phyloP scores from a whole-genome alignment of 805 yeast genomes.

The Metschnikowia santaceciliae region DNA sequence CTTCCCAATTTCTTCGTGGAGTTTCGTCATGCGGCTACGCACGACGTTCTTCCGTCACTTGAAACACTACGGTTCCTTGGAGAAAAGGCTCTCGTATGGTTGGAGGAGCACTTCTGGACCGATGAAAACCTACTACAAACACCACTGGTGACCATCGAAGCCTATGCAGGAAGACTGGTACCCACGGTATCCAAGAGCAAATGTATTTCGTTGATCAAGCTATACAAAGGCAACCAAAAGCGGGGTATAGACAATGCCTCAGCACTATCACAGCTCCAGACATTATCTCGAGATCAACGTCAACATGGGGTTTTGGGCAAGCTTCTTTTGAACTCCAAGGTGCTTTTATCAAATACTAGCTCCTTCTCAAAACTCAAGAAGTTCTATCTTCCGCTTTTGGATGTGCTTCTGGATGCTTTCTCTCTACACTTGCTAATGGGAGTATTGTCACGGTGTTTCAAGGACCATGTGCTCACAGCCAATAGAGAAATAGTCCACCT shows the following conservation, averaged over 20 bases:
- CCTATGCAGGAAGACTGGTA: background rate
- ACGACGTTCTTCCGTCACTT: conserved; percentile 74
- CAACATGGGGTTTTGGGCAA: background rate
- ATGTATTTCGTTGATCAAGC: conserved; percentile 2
- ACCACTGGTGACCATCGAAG: background rate
- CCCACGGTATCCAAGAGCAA: background rate
- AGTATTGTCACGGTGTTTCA: background rate
- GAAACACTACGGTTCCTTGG: conserved; percentile 61
- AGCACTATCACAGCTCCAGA: background rate
- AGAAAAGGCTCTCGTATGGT: conserved; percentile 67
- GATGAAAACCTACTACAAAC: conserved; percentile 5
- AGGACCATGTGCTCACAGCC: background rate
- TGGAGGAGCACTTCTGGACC: conserved; percentile 69
- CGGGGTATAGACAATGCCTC: conserved; percentile 2
- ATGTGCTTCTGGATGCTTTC: background rate
- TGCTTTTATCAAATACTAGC: background rate
- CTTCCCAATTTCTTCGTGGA: conserved; percentile 86
- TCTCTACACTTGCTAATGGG: background rate
- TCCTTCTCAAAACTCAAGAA: background rate
- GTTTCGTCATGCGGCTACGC: conserved; percentile 85
- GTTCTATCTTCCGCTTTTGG: conserved; percentile 4
- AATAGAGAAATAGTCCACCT: background rate
- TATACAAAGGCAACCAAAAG: background rate
- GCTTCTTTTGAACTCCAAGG: conserved; percentile 3
- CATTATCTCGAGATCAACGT: background rate